A percentile compares a stretch with the other conserved stretches of the same genome.
These are phyloP conservation scores for Thalassiosira livingstoniorum DNA, from an alignment of 352 stramenopile species.

Conservation along the genomic window DNA sequence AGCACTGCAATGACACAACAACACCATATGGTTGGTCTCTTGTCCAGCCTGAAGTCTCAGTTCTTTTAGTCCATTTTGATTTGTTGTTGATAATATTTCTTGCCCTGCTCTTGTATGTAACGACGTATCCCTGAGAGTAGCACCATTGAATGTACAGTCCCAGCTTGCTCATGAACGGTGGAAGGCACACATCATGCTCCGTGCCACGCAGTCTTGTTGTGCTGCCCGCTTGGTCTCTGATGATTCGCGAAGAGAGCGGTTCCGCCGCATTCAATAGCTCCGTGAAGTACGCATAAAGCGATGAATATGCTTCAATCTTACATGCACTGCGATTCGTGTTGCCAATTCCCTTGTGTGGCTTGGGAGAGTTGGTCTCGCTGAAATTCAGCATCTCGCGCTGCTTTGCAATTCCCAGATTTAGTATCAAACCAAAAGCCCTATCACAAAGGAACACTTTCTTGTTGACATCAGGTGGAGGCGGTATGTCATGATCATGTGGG, in stretches of 20 bases:
- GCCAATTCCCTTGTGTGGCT: slow-evolving; percentile 4
- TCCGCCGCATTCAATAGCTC: background rate
- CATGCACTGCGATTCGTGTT: background rate
- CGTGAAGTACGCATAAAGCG: background rate
- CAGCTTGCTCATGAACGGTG: too few species aligned
- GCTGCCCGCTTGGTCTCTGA: background rate
- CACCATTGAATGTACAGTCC: too few species aligned
- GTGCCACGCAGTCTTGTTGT: background rate
- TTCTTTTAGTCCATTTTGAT: background rate
- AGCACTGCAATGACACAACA: background rate
- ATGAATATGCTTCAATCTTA: too few species aligned
- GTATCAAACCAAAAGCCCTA: too few species aligned
- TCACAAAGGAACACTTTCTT: too few species aligned
- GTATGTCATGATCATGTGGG: too few species aligned
- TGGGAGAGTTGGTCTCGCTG: background rate
- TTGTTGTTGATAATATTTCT: background rate
- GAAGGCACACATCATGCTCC: too few species aligned
- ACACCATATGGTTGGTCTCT: too few species aligned
- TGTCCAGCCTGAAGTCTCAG: background rate
- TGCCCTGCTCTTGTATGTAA: background rate
- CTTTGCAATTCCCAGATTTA: too few species aligned
- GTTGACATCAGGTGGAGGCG: too few species aligned
- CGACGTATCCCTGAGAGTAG: background rate
- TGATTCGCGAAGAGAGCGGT: background rate
- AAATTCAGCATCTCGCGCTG: too few species aligned